phyloP scores from a whole-genome alignment of 148 eudicot genomes.

The Arctostaphylos glauca region DNA sequence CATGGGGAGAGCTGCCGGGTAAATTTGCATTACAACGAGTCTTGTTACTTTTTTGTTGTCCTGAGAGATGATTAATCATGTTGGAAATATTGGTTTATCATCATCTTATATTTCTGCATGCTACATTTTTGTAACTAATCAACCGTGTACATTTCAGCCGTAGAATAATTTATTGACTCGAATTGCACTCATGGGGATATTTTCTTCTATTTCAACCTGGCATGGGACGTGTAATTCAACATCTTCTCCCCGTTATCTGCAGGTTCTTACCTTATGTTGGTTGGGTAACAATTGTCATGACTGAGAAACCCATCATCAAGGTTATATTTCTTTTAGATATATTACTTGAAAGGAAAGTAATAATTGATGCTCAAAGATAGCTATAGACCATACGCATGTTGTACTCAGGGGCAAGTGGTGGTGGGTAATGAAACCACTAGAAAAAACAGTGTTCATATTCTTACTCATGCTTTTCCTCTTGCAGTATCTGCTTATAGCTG shows the following conservation, averaged over 20 bases:
- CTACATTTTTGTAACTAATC: not conserved
- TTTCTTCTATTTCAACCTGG: not conserved
- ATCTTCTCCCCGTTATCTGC: not conserved
- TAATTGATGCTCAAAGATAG: not conserved
- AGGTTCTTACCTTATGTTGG: slow-evolving; percentile 32
- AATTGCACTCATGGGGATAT: not conserved
- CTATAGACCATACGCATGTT: not conserved
- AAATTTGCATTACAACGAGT: slow-evolving; percentile 4
- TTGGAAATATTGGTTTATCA: not conserved
- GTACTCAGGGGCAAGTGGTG: no score
- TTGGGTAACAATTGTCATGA: slow-evolving; percentile 28
- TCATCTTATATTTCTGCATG: not conserved
- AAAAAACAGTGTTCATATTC: not conserved
- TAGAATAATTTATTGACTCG: no score
- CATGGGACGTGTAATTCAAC: not conserved
- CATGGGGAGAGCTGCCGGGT: slow-evolving; percentile 51
- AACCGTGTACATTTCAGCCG: no score
- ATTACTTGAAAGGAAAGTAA: not conserved
- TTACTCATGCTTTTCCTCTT: not conserved
- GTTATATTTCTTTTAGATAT: slow-evolving; percentile 29
- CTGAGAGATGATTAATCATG: not conserved
- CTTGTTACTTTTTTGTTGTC: not conserved
- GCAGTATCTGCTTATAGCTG: slow-evolving; percentile 52
- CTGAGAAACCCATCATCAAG: slow-evolving; percentile 35
- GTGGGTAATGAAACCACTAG: not conserved